These are phyloP conservation scores for Pythium coloratum DNA, from an alignment of 352 stramenopile genomes.

Conservation along the genomic window DNA sequence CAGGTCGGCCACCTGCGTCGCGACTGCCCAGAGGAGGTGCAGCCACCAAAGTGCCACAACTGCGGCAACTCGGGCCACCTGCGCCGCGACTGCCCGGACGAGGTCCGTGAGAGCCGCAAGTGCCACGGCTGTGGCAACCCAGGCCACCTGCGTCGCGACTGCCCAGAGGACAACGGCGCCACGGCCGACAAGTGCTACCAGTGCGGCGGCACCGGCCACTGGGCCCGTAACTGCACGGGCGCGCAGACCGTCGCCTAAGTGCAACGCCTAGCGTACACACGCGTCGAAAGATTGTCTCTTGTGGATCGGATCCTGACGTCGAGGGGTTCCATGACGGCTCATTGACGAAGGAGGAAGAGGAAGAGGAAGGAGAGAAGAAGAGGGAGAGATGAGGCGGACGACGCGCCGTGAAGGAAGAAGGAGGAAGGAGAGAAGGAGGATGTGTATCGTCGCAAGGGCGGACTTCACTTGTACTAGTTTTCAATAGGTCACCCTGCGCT, in stretches of 20 bases:
- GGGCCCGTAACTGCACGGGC: constrained; percentile 73
- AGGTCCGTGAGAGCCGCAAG: constrained; percentile 66
- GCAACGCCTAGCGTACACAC: background rate
- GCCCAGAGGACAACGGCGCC: constrained; percentile 70
- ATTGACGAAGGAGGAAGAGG: background rate
- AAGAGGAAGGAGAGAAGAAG: background rate
- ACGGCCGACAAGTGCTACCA: constrained; percentile 83
- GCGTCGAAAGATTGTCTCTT: background rate
- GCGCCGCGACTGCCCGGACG: constrained; percentile 70
- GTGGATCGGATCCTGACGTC: background rate
- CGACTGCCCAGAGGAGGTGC: constrained; percentile 72
- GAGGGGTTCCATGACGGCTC: background rate
- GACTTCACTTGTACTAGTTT: constrained; percentile 32
- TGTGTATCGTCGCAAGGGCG: constrained; percentile 32
- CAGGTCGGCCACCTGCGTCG: constrained; percentile 75
- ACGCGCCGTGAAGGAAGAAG: constrained; percentile 8
- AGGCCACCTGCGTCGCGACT: constrained; percentile 76
- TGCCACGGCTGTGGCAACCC: constrained; percentile 75
- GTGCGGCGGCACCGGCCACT: constrained; percentile 75
- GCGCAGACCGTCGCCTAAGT: constrained; percentile 48
- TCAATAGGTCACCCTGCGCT: constrained; percentile 26
- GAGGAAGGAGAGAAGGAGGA: constrained; percentile 36
- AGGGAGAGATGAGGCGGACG: background rate
- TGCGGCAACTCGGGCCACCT: constrained; percentile 70
- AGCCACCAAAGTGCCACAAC: constrained; percentile 83